Conservation (phyloP, 148 eudicot genomes). For the Camellia japonica region DNA sequence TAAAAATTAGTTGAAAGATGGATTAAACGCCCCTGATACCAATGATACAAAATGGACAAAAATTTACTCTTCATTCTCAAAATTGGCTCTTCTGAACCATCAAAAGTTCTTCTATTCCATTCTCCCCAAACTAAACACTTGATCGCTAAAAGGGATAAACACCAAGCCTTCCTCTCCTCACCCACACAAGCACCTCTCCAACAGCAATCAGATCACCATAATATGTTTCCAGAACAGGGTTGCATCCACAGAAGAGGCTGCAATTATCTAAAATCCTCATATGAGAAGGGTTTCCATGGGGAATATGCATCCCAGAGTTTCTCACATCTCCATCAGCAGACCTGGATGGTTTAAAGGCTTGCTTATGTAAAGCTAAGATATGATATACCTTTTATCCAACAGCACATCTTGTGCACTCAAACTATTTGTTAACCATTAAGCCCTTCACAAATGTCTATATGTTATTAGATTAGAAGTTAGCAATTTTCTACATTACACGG, state of each 20-base stretch:
- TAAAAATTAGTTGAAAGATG: no score
- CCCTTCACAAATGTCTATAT: neutral
- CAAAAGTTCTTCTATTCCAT: no score
- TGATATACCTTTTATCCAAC: neutral
- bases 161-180: no score
- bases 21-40: no score
- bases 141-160: no score
- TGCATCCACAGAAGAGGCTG: constrained; percentile 2
- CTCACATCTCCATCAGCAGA: constrained; percentile 3
- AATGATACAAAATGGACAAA: no score
- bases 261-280: neutral
- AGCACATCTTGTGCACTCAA: neutral
- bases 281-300: neutral
- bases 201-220: neutral
- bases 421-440: neutral
- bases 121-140: no score
- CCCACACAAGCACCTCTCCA: no score
- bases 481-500: no score
- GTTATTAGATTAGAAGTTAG: no score
- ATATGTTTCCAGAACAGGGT: neutral
- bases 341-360: neutral
- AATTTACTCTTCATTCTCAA: no score
- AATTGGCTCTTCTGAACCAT: no score
- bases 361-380: neutral
- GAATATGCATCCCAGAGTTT: neutral